phyloP scores from a whole-genome alignment of 768 basidiomycete species.

The Termitomyces heimii region DNA sequence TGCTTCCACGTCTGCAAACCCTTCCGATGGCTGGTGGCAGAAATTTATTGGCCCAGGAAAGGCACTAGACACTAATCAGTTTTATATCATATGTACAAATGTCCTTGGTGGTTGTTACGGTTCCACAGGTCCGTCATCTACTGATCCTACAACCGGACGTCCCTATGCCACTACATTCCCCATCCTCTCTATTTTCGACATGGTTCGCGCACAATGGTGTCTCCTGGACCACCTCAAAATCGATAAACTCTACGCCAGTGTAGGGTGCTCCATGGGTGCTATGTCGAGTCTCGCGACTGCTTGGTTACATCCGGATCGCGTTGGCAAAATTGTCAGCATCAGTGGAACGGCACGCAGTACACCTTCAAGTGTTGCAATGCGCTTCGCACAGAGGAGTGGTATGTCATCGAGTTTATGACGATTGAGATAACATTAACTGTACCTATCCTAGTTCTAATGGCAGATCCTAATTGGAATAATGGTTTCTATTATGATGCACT shows the following conservation, averaged over 20 bases:
- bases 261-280: constrained; percentile 95
- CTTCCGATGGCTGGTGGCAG: constrained; percentile 96
- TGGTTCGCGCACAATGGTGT: constrained; percentile 90
- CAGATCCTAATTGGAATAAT: constrained; percentile 98
- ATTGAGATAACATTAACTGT: not conserved
- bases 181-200: constrained; percentile 90
- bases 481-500: constrained; percentile 95
- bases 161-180: constrained; percentile 92
- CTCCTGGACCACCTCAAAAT: constrained; percentile 83
- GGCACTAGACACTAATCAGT: constrained; percentile 87
- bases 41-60: constrained; percentile 96
- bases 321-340: constrained; percentile 88
- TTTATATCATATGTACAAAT: constrained; percentile 94
- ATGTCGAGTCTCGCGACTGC: constrained; percentile 98
- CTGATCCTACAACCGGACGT: constrained; percentile 59
- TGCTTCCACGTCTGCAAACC: constrained; percentile 71
- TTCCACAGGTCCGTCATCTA: constrained; percentile 88
- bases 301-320: constrained; percentile 85
- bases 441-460: constrained; percentile 86
- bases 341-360: constrained; percentile 92
- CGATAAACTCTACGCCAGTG: constrained; percentile 83
- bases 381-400: constrained; percentile 96
- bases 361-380: constrained; percentile 90
- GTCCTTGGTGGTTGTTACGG: constrained; percentile 98
- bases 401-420: constrained; percentile 20